These are phyloP conservation scores for Penicillium coffeae DNA, from an alignment of 495 filamentous ascomycete species.

Conservation along the genomic window DNA sequence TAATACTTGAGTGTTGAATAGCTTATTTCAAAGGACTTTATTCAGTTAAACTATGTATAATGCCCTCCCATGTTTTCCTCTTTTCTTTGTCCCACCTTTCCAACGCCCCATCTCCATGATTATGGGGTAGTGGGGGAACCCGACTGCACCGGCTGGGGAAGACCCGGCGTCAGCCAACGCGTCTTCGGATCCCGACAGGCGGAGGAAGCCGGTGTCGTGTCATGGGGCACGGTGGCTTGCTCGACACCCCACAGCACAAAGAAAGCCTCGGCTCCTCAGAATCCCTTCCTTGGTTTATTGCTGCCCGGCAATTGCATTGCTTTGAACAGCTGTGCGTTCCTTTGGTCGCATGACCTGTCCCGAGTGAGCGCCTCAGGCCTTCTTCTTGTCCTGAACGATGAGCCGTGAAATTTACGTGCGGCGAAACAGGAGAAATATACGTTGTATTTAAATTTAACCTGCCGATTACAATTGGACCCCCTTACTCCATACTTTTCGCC, in stretches of 20 bases:
- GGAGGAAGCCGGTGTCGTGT: not conserved
- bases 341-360: not conserved
- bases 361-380: not conserved
- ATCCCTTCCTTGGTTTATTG: too few species aligned
- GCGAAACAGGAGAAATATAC: too few species aligned
- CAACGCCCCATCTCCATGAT: not conserved
- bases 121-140: conserved; percentile 3
- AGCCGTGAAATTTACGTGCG: too few species aligned
- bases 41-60: not conserved
- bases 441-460: too few species aligned
- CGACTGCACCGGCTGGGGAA: conserved; percentile 9
- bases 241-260: not conserved
- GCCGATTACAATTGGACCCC: too few species aligned
- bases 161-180: conserved; percentile 15
- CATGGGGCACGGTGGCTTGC: not conserved
- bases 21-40: not conserved
- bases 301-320: too few species aligned
- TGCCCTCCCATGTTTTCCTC: not conserved
- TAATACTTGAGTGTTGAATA: too few species aligned
- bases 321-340: too few species aligned
- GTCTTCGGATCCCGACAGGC: not conserved
- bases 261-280: not conserved
- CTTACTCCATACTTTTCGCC: not conserved
- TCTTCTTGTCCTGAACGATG: not conserved
- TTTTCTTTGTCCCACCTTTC: not conserved